Conservation (phyloP, 202 grass and related monocot species). For the Setaria viridis region DNA sequence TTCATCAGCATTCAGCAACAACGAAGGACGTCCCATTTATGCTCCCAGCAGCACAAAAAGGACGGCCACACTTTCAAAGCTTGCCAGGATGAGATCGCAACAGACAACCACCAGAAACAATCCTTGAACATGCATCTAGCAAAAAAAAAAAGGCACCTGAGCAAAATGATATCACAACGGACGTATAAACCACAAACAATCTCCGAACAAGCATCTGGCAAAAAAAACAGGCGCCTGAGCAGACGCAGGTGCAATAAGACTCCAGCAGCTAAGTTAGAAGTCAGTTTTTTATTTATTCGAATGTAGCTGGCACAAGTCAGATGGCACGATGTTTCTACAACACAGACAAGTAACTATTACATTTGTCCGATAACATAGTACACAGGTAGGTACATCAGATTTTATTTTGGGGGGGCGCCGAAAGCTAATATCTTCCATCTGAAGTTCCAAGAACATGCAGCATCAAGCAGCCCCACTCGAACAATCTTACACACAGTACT, state of each 20-base stretch:
- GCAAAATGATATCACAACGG: neutral
- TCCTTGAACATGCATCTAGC: neutral
- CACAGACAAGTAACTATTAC: conserved; percentile 13
- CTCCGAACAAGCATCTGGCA: neutral
- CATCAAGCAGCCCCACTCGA: conserved; percentile 18
- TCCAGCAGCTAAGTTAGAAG: neutral
- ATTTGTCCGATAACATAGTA: conserved; percentile 27
- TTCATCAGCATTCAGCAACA: neutral
- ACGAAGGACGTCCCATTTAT: neutral
- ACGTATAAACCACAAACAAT: neutral
- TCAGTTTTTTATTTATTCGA: conserved; percentile 27
- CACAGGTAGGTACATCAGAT: neutral
- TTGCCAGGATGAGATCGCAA: neutral
- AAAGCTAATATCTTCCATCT: conserved; percentile 29
- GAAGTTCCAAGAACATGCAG: conserved; percentile 29
- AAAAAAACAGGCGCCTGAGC: neutral
- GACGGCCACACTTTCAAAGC: neutral
- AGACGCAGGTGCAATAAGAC: neutral
- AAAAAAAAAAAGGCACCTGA: neutral
- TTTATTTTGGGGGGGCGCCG: neutral
- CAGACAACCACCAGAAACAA: neutral
- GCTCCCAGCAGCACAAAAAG: neutral
- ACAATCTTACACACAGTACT: neutral
- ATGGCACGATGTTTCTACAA: neutral
- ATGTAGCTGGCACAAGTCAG: conserved; percentile 15